Base-by-base conservation (phyloP, 139 green algal species). In the Coelastrella sp. region DNA sequence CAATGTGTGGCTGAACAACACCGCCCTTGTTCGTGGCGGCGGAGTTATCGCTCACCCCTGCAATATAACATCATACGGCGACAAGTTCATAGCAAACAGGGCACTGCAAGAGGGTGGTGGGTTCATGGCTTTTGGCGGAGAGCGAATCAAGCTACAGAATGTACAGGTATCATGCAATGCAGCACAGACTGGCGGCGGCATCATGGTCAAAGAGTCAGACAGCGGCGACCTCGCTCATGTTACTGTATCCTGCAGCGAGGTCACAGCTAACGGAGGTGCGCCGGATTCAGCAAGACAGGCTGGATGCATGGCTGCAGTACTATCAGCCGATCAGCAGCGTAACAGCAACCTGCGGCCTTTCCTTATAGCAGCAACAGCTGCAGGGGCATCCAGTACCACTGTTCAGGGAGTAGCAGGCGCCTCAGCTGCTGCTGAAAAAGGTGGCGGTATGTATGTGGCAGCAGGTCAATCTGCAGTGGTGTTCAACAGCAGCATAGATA, bases 1-100 rank as follows among this genome's bases (percentile, higher is more conserved):
- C 73, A 81, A 81, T 50, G 48, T 35, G 9, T 81, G 73, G 73
- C 21, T 53, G 2, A 68, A 81, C 73, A 81, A 81, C 73, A 41
- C 73, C 5, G 73, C 73, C 5, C 73, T 81, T 9, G 50, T 81
- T 7, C 13, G 32, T 0, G 73, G 73, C 32, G 73, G 73, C 2
- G 73, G 73, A 0, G 73, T 38, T 57, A 81, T 81, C 19, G 45
- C 34, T 35, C 73, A 81, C 73, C 73, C 73, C 48, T 81, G 73
- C 38, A 67, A 81, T 30, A 37, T 81, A 5, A 81, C 50, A 0
- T 27, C 38, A 1, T 41, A 81, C 30, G 48, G 48, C 3, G 73
- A 81, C 35, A 30, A 37, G 45, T 81, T 68, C 73, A 30, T 81
- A 19, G 50, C 37, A 30, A 81, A 81, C 15, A 5, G 30, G 5